A percentile compares a stretch with the other conserved stretches of the same genome.
phyloP scores from a whole-genome alignment of 1,284 basidiomycete genomes.

The Moniliella sp. region DNA sequence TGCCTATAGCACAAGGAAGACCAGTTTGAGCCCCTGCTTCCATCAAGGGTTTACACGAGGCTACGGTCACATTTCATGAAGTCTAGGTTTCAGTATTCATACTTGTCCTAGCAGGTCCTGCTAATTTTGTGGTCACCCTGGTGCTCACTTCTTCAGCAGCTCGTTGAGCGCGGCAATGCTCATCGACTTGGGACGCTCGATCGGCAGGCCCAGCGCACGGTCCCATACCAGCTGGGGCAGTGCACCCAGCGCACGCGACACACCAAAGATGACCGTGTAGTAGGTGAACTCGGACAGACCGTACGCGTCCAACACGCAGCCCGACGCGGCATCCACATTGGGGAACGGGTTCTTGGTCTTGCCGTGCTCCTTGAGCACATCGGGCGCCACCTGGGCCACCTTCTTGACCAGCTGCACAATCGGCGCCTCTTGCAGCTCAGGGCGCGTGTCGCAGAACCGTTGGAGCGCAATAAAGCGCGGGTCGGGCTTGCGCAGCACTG shows the following conservation, averaged over 20 bases:
- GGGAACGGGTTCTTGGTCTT: conserved; percentile 39
- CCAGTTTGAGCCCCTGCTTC: too few relatives aligned
- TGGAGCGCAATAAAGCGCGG: conserved; percentile 66
- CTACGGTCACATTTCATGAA: too few relatives aligned
- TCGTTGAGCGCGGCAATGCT: conserved; percentile 25
- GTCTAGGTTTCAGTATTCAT: too few relatives aligned
- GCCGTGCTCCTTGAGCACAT: conserved; percentile 59
- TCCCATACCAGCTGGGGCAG: conserved; percentile 48
- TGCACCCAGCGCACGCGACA: conserved; percentile 43
- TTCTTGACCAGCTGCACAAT: conserved; percentile 31
- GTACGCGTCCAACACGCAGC: conserved; percentile 75
- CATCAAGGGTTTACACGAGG: too few relatives aligned
- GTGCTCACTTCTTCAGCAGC: conserved; percentile 22
- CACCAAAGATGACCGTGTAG: conserved; percentile 62
- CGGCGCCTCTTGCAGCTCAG: conserved; percentile 19
- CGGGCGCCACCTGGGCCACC: conserved; percentile 58
- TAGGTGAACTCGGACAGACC: conserved; percentile 44
- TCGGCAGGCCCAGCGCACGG: conserved; percentile 42
- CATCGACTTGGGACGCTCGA: conserved; percentile 33
- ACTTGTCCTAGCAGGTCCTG: too few relatives aligned
- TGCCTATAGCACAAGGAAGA: too few relatives aligned
- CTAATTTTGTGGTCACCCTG: too few relatives aligned
- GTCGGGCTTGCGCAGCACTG: conserved; percentile 60
- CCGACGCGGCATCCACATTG: conserved; percentile 95
- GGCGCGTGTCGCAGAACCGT: conserved; percentile 26